Evolutionary conservation across 169 alveolate species (phyloP), one percentile per base, ranked within the genome.

Genomic region (Cryptosporidium tyzzeri): DNA sequence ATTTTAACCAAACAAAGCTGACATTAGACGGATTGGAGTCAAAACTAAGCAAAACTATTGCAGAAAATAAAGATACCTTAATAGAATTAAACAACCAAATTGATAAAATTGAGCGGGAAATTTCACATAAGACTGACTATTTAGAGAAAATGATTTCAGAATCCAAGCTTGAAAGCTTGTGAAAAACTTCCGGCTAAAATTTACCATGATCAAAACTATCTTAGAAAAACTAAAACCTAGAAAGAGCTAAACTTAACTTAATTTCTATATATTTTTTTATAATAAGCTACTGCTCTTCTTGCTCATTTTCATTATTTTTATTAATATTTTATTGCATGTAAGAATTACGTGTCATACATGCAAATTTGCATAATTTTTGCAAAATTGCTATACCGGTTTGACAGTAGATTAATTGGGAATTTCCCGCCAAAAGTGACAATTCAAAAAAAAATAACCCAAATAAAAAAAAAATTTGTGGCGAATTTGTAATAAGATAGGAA

Each of bases 111-210:
- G 89, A 80, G 51, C 51, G 75, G 23, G 41, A 65, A 29, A n/a
- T 67, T 12, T 62, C 89, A 1, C 50, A 23, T 23, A 80, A 23
- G 26, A 18, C 51, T 0, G 89, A 80, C 37, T 48, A 65, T 45
- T 59, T 80, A 31, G 89, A 80, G 37, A 59, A 59, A 33, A 39
- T 61, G 37, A 44, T 65, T 39, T 48, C 62, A 16, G 89, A 80
- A 62, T 45, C 26, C 37, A 45, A 26, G 35, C 21, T 37, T 45
- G 14, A 8, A 16, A 44, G 35, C 26, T 53, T 55, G 9, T 55
- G 26, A n/a, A 1, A 10, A 41, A 41, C 16, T 41, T 41, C 0
- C 2, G 48, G 48, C 14, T 9, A 41, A 8, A 8, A 8, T 41
- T 7, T 7, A 41, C 3, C 0, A 39, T 41, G 9, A 41, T 8